Evolutionary conservation across 2,329 filamentous ascomycete genomes (phyloP).

Genomic region (Bimuria novae-zelandiae): DNA sequence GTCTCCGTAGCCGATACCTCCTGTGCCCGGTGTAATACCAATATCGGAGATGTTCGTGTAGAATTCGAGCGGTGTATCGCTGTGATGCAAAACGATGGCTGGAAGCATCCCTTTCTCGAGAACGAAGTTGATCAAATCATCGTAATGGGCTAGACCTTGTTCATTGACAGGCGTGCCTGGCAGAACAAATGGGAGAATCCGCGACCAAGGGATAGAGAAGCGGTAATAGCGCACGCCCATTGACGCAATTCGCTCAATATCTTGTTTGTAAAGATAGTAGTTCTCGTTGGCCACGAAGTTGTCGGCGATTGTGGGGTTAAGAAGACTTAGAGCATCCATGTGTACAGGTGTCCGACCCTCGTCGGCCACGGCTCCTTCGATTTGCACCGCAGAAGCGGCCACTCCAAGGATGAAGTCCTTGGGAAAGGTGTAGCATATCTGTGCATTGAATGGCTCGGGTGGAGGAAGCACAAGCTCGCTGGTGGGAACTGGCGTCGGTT

Average conservation of each 20-base stretch:
- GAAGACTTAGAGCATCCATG: conserved; percentile 21
- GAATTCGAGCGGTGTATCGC: conserved; percentile 55
- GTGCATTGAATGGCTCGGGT: conserved; percentile 54
- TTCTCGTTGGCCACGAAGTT: conserved; percentile 53
- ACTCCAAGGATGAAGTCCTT: conserved; percentile 49
- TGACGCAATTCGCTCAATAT: conserved; percentile 58
- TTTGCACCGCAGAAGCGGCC: conserved; percentile 32
- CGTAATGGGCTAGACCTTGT: conserved; percentile 58
- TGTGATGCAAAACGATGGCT: conserved; percentile 55
- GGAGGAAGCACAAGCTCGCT: conserved; percentile 62
- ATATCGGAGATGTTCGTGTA: conserved; percentile 41
- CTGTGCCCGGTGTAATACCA: conserved; percentile 23
- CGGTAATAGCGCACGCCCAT: conserved; percentile 59
- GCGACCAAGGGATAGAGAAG: conserved; percentile 58
- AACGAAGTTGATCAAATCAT: conserved; percentile 58
- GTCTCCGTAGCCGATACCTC: conserved; percentile 30
- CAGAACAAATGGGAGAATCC: conserved; percentile 58
- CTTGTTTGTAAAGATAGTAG: conserved; percentile 62
- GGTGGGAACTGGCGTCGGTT: conserved; percentile 59
- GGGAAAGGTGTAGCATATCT: conserved; percentile 57
- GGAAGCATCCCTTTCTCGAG: conserved; percentile 57
- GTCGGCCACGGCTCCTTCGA: conserved; percentile 39
- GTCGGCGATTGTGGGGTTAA: conserved; percentile 12
- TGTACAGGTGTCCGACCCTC: conserved; percentile 32
- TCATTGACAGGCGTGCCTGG: conserved; percentile 58